Evolutionary conservation across 73 alveolate genomes (phyloP), one percentile per base, ranked within the genome.

Genomic region (Paraurostyla sp.): DNA sequence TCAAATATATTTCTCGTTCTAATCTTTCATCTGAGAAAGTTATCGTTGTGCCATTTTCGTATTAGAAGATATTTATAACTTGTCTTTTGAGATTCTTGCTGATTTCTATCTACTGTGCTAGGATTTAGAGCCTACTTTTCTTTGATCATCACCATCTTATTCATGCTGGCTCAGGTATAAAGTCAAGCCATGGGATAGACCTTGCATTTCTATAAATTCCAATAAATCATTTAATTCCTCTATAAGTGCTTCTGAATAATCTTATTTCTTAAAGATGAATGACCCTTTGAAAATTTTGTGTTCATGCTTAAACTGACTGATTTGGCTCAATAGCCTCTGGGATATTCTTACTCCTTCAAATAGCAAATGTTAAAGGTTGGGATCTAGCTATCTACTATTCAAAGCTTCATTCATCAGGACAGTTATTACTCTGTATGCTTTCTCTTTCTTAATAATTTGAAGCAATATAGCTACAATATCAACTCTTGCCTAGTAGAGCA

Each of bases 231-330:
- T 52, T 15, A 62, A 13, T 29, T 36, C 52, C 9, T 62, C 80
- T 23, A 36, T 4, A 4, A 62, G 80, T 23, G 52, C 48, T 25
- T 36, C 80, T 29, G 80, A 36, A 20, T 62, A 62, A 62, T 62
- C 80, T 13, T 62, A 36, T 13, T 36, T 36, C 54, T 32, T 62
- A 36, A 62, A 62, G 80, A 15, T 62, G 51, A 62, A 62, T 13
- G 48, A 11, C 15, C 80, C 80, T 22, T 62, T 62, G 80, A 62
- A 62, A 11, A 69, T 69, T 36, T 69, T 69, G 49, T 69, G 85
- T 23, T 69, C 85, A 18, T 69, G 65, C 42, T 43, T 36, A 23
- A 69, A 69, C 63, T 69, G 36, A 23, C 49, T 36, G 22, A 69
- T 62, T 36, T 62, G 18, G 16, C 85, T 36, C 32, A 36, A 40